A percentile compares a stretch with the other conserved stretches of the same genome.
These are phyloP conservation scores for Cytospora piceicola DNA, from an alignment of 2,329 filamentous ascomycete genomes.

Conservation along the genomic window DNA sequence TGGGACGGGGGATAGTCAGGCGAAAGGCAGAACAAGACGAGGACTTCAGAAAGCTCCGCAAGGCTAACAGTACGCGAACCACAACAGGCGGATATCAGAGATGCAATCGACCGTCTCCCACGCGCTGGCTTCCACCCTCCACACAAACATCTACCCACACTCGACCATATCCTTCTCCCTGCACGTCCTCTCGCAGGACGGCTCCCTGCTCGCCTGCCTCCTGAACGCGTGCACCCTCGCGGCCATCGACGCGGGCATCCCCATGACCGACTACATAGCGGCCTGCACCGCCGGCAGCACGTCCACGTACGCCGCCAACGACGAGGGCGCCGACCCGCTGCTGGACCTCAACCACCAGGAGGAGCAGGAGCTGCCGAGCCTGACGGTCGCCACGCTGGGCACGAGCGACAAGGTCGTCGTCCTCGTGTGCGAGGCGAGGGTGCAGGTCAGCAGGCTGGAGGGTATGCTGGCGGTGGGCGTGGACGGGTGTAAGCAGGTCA, in stretches of 20 bases:
- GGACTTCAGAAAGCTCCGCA: neutral
- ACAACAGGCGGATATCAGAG: constrained; percentile 72
- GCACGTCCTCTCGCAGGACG: constrained; percentile 88
- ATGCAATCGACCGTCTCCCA: constrained; percentile 78
- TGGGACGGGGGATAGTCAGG: neutral
- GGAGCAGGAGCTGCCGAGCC: constrained; percentile 84
- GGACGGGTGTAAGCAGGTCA: constrained; percentile 87
- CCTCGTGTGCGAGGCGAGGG: constrained; percentile 82
- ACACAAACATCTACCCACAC: constrained; percentile 88
- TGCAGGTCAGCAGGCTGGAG: constrained; percentile 82
- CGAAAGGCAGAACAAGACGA: neutral
- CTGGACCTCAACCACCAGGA: constrained; percentile 80
- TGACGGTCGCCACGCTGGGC: constrained; percentile 84
- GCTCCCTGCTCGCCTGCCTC: constrained; percentile 84
- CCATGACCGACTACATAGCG: constrained; percentile 89
- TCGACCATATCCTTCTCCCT: constrained; percentile 81
- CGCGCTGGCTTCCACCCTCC: constrained; percentile 76
- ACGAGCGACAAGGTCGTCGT: constrained; percentile 75
- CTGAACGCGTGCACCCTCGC: constrained; percentile 91
- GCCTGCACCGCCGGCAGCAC: constrained; percentile 87
- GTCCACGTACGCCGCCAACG: constrained; percentile 65
- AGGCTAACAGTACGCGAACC: neutral
- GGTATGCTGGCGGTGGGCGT: constrained; percentile 91
- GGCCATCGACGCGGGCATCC: constrained; percentile 90
- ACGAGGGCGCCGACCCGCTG: constrained; percentile 74